Evolutionary conservation across 345 rosid genomes (phyloP), one percentile per base, ranked within the genome.

Genomic region (Luvunga scandens): DNA sequence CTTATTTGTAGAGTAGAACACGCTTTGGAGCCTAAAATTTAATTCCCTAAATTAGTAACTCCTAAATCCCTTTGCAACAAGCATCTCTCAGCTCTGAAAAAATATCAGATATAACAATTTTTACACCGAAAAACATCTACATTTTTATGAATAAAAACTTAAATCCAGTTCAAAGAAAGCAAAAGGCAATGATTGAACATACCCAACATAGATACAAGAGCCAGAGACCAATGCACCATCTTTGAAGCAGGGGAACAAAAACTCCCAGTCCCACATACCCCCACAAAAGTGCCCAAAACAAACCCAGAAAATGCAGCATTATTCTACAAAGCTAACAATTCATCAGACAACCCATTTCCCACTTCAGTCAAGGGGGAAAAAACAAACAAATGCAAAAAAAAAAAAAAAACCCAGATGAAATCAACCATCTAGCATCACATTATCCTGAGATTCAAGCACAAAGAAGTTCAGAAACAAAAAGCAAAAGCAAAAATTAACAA

Each of bases 391-490:
- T n/a, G n/a, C n/a, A 62, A 21, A 34, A 24, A 18, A 8, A 28
- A 27, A 7, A 69, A 85, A 76, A 71, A 85, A 76, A 71, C 39
- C 59, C 62, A 76, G 42, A 68, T 63, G 69, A 70, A 75, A 74
- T 72, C 67, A 63, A 53, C 3, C 83, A 45, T 66, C 71, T 69
- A 39, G 14, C 80, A 45, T 66, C 72, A 72, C 77, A 53, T 66
- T 65, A 83, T 80, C 71, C 83, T 72, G 68, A 72, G 88, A 82
- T 82, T 85, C 39, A 70, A 82, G 76, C 53, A 55, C 56, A 56
- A 61, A 21, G 33, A 50, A 50, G 56, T 18, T 50, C 7, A 50
- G 7, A 50, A 34, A 31, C 10, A 33, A 31, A 31, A 74, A 42
- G 57, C 18, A 72, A 77, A 75, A 73, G 56, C 16, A 69, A 72